These are phyloP conservation scores for Pisolithus thermaeus DNA, from an alignment of 1,284 basidiomycete genomes.

Conservation along the genomic window DNA sequence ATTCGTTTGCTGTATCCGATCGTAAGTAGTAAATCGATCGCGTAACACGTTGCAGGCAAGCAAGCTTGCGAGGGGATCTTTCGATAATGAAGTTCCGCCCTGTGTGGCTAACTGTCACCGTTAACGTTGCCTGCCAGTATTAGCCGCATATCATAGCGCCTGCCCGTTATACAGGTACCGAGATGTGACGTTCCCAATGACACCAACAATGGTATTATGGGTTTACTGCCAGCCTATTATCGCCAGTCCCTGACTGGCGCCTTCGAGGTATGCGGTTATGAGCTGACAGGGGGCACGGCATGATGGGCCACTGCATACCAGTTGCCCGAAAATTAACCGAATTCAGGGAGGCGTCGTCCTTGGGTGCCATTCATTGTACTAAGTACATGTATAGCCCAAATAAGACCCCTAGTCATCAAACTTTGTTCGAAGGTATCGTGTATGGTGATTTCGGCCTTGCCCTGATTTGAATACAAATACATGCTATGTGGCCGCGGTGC, in stretches of 20 bases:
- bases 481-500: neutral
- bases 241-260: neutral
- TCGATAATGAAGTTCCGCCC: too few species aligned
- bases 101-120: neutral
- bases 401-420: constrained; percentile 15
- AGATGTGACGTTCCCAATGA: constrained; percentile 1
- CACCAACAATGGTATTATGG: neutral
- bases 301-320: too few species aligned
- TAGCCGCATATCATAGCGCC: neutral
- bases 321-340: neutral
- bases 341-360: constrained; percentile 6
- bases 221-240: neutral
- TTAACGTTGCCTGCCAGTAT: neutral
- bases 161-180: constrained; percentile 2
- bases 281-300: neutral
- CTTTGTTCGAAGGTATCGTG: constrained; percentile 19
- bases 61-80: too few species aligned
- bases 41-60: too few species aligned
- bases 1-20: too few species aligned
- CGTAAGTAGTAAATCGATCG: too few species aligned
- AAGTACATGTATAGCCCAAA: neutral
- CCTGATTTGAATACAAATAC: neutral
- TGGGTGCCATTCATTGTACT: constrained; percentile 6
- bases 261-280: neutral
- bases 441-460: neutral